Conservation (phyloP, 495 filamentous ascomycete species). For the Penicillium ucsense region DNA sequence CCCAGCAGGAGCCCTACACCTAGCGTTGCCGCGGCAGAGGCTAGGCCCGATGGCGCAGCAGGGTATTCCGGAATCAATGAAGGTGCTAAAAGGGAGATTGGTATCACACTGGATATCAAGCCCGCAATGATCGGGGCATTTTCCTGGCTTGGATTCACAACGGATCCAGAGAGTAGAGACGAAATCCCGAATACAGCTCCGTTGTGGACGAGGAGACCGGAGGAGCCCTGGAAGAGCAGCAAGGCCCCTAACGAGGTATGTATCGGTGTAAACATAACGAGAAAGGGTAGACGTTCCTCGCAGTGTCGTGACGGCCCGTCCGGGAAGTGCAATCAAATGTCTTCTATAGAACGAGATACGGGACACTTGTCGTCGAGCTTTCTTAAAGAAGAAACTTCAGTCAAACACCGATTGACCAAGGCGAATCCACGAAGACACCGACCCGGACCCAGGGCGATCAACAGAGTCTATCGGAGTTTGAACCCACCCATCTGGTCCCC, state of each 20-base stretch:
- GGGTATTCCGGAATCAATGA: conserved; percentile 37
- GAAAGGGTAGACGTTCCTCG: background rate
- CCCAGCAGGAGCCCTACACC: conserved; percentile 40
- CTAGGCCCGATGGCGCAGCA: conserved; percentile 20
- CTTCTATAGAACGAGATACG: too few species aligned
- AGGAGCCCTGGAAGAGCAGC: conserved; percentile 44
- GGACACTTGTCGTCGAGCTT: too few species aligned
- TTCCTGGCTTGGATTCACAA: conserved; percentile 27
- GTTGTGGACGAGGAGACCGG: conserved; percentile 44
- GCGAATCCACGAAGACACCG: too few species aligned
- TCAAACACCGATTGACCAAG: too few species aligned
- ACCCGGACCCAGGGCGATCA: too few species aligned
- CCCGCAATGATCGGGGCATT: conserved; percentile 43
- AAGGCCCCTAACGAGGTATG: conserved; percentile 47
- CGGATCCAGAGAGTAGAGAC: conserved; percentile 32
- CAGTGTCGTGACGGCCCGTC: too few species aligned
- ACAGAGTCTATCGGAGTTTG: too few species aligned
- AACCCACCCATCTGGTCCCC: too few species aligned
- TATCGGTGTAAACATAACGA: conserved; percentile 49
- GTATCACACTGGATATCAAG: conserved; percentile 32
- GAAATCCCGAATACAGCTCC: conserved; percentile 48
- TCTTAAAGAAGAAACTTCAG: too few species aligned
- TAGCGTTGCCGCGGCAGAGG: conserved; percentile 25
- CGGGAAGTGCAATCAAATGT: too few species aligned
- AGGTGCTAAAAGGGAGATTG: conserved; percentile 31